These are phyloP conservation scores for Aspergillus jensenii DNA, from an alignment of 2,329 filamentous ascomycete species.

Conservation along the genomic window DNA sequence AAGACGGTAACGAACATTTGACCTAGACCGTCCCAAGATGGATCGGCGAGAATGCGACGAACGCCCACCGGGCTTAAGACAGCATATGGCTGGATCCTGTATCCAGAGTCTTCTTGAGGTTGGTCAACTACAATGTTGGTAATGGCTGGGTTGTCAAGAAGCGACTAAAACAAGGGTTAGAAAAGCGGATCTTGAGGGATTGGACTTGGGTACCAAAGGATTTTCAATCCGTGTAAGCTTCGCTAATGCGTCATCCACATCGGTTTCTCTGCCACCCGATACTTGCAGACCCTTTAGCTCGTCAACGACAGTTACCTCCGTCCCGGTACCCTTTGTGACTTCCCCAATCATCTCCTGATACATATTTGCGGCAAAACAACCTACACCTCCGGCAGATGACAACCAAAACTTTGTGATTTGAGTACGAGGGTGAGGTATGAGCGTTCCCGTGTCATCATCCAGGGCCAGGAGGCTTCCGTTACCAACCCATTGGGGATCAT, in stretches of 20 bases:
- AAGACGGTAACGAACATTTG: slow-evolving; percentile 26
- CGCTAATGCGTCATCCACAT: slow-evolving; percentile 30
- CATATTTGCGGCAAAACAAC: slow-evolving; percentile 21
- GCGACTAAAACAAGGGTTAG: slow-evolving; percentile 18
- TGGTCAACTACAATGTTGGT: slow-evolving; percentile 20
- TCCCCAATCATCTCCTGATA: slow-evolving; percentile 21
- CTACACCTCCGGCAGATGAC: slow-evolving; percentile 20
- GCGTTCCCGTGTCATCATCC: slow-evolving; percentile 17
- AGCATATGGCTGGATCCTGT: slow-evolving; percentile 22
- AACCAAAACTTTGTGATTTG: slow-evolving; percentile 26
- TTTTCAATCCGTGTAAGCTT: slow-evolving; percentile 29
- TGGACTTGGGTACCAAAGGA: slow-evolving; percentile 25
- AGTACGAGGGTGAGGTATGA: slow-evolving; percentile 9
- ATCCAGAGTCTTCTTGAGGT: slow-evolving; percentile 4
- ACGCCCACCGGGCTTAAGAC: slow-evolving; percentile 18
- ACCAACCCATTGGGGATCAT: neutral
- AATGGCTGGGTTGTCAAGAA: slow-evolving; percentile 15
- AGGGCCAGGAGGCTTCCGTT: slow-evolving; percentile 12
- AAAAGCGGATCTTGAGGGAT: neutral
- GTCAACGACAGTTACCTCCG: slow-evolving; percentile 23
- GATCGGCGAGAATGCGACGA: slow-evolving; percentile 26
- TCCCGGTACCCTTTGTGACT: slow-evolving; percentile 28
- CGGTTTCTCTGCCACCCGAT: slow-evolving; percentile 19
- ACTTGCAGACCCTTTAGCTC: slow-evolving; percentile 26
- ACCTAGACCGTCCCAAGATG: slow-evolving; percentile 13